A percentile compares a stretch with the other conserved stretches of the same genome.
phyloP scores from a whole-genome alignment of 2,329 filamentous ascomycete species.

The Aspergillus brunneoviolaceus region DNA sequence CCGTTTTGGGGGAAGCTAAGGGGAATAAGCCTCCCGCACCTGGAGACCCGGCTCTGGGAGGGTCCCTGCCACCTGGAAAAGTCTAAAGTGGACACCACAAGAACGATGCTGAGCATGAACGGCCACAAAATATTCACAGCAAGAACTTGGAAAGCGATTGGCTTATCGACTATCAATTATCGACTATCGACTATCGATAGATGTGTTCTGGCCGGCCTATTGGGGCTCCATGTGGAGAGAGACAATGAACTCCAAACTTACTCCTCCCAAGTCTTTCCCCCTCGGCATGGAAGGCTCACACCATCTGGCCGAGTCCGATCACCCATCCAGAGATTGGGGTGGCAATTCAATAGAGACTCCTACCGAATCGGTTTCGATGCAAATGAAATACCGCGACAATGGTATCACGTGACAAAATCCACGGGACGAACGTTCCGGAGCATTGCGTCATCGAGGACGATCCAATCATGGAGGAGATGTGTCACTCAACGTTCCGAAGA shows the following conservation, averaged over 20 bases:
- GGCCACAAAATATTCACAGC: not conserved
- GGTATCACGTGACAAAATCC: constrained; percentile 17
- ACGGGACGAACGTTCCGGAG: constrained; percentile 9
- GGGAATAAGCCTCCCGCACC: not conserved
- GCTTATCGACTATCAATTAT: not conserved
- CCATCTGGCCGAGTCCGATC: not conserved
- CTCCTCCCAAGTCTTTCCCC: not conserved
- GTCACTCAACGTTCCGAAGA: constrained; percentile 14
- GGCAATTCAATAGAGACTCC: constrained; percentile 13
- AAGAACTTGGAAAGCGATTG: not conserved
- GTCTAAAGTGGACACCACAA: not conserved
- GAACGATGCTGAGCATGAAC: too few relatives aligned
- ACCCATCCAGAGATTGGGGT: constrained; percentile 10
- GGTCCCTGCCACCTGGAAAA: not conserved
- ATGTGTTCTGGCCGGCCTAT: not conserved
- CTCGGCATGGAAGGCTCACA: not conserved
- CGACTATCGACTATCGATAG: constrained; percentile 9
- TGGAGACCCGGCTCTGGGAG: not conserved
- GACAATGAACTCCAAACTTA: constrained; percentile 4
- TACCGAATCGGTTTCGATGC: constrained; percentile 3
- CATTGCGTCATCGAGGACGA: constrained; percentile 21
- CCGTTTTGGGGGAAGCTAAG: not conserved
- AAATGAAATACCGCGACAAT: constrained; percentile 5
- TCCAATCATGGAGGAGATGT: constrained; percentile 16
- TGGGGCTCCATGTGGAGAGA: constrained; percentile 1